Evolutionary conservation across 352 stramenopile species (phyloP).

Genomic region (Globisporangium echinulatum): DNA sequence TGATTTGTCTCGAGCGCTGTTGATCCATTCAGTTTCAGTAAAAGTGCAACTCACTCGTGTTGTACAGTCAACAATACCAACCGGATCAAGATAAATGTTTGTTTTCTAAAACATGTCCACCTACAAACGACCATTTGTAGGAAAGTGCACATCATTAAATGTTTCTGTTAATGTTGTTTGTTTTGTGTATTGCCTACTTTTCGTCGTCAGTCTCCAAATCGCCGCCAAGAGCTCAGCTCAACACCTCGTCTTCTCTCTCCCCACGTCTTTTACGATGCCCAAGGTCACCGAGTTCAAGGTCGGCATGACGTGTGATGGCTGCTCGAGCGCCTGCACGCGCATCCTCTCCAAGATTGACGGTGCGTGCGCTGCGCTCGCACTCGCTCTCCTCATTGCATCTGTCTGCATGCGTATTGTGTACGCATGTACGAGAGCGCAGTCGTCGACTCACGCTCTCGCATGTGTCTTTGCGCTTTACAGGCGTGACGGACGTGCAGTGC

Average conservation of each 20-base stretch:
- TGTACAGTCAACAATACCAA: too few species aligned
- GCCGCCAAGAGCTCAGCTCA: slow-evolving; percentile 10
- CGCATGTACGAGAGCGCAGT: background rate
- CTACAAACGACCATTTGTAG: too few species aligned
- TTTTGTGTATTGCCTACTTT: too few species aligned
- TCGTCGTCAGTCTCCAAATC: slow-evolving; percentile 19
- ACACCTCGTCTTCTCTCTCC: background rate
- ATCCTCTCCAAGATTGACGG: slow-evolving; percentile 88
- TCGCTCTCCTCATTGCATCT: background rate
- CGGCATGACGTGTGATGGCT: slow-evolving; percentile 88
- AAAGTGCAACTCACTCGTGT: too few species aligned
- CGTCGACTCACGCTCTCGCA: background rate
- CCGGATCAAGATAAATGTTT: too few species aligned
- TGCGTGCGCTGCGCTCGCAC: slow-evolving; percentile 16
- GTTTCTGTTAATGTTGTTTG: too few species aligned
- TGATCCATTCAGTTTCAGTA: too few species aligned
- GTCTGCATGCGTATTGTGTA: background rate
- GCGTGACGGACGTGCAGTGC: slow-evolving; percentile 79
- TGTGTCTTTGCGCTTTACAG: slow-evolving; percentile 16
- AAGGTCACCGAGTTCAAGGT: slow-evolving; percentile 87
- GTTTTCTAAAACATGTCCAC: too few species aligned
- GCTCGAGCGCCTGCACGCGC: slow-evolving; percentile 82
- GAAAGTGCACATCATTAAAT: too few species aligned
- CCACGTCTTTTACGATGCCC: slow-evolving; percentile 26
- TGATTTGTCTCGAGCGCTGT: too few species aligned